Percentiles rank a stretch among this genome's conserved stretches.
phyloP scores from a whole-genome alignment of 1,284 basidiomycete genomes.

The Somion occarium region DNA sequence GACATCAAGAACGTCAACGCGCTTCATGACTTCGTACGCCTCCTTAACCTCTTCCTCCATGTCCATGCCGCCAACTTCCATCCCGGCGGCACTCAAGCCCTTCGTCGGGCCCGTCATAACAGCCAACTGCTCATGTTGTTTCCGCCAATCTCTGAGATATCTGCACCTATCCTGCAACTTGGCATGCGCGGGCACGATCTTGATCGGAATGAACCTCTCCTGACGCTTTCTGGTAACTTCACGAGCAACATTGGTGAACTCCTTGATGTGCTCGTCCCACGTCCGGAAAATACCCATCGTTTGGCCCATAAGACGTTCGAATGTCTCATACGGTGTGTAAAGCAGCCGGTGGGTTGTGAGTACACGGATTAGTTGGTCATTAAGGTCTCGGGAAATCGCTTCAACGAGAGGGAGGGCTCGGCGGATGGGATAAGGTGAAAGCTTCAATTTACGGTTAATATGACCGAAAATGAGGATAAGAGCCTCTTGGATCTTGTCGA shows the following conservation, averaged over 20 bases:
- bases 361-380: constrained; percentile 89
- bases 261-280: constrained; percentile 98
- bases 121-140: constrained; percentile 95
- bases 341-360: constrained; percentile 87
- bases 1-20: constrained; percentile 94
- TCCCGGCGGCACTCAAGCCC: constrained; percentile 68
- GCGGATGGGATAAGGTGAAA: constrained; percentile 94
- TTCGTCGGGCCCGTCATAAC: constrained; percentile 97
- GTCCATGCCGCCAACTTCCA: constrained; percentile 80
- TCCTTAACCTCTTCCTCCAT: constrained; percentile 98
- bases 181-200: constrained; percentile 87
- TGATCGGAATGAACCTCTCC: constrained; percentile 97
- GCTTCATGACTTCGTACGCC: constrained; percentile 93
- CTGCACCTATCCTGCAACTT: constrained; percentile 87
- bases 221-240: constrained; percentile 90
- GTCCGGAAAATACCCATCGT: constrained; percentile 84
- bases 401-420: constrained; percentile 95
- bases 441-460: constrained; percentile 92
- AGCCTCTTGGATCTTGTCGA: constrained; percentile 91
- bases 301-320: constrained; percentile 79
- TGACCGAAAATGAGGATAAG: constrained; percentile 87
- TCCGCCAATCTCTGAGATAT: constrained; percentile 90
- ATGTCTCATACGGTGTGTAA: constrained; percentile 92
- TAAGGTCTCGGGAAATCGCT: constrained; percentile 96
- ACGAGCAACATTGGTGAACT: constrained; percentile 95